These are phyloP conservation scores for Coccomyxa subellipsoidea DNA, from an alignment of 163 green algal genomes.

Conservation along the genomic window DNA sequence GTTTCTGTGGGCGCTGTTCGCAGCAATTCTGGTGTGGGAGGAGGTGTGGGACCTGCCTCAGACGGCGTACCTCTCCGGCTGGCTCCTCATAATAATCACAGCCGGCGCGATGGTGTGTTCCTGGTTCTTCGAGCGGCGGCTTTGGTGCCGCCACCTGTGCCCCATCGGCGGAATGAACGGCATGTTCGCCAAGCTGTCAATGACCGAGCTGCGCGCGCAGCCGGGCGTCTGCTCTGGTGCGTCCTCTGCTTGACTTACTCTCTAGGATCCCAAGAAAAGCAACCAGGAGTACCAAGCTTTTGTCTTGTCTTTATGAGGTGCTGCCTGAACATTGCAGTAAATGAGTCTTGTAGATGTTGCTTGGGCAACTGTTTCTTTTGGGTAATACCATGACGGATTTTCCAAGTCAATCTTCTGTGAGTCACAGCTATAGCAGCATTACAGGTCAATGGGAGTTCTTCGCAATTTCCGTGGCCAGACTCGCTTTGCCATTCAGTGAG, in stretches of 20 bases:
- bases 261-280: too few species aligned
- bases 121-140: slow-evolving; percentile 52
- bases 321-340: too few species aligned
- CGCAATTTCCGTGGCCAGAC: too few species aligned
- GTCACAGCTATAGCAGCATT: too few species aligned
- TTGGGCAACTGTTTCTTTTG: too few species aligned
- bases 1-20: slow-evolving; percentile 80
- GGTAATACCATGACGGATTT: too few species aligned
- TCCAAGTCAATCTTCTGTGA: too few species aligned
- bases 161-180: slow-evolving; percentile 82
- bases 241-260: background rate
- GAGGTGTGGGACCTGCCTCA: slow-evolving; percentile 68
- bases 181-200: slow-evolving; percentile 65
- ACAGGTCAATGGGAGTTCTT: too few species aligned
- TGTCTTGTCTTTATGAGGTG: too few species aligned
- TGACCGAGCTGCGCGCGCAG: slow-evolving; percentile 62
- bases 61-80: slow-evolving; percentile 64
- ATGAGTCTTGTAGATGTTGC: too few species aligned
- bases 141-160: slow-evolving; percentile 58
- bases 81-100: slow-evolving; percentile 85
- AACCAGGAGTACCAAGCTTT: too few species aligned
- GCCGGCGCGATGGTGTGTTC: slow-evolving; percentile 65
- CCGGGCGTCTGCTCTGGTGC: slow-evolving; percentile 71
- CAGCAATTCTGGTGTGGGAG: slow-evolving; percentile 77
- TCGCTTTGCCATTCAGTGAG: too few species aligned